Conservation (phyloP, 225 moss, liverwort and hornwort species). For the Sphagnum contortum region DNA sequence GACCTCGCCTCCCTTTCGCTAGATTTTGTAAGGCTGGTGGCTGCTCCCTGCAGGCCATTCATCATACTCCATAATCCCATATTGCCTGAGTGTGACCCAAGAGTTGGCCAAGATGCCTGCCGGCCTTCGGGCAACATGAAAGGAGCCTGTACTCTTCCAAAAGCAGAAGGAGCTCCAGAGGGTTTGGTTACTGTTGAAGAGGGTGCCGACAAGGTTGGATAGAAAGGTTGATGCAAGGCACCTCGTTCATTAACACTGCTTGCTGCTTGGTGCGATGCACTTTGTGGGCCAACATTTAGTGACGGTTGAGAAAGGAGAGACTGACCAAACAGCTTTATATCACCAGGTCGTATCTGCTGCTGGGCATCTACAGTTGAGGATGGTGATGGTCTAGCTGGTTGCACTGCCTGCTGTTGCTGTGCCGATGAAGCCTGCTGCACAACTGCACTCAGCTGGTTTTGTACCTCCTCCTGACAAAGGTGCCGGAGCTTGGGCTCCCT, state of each 20-base stretch:
- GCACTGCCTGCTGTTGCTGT: slow-evolving; percentile 33
- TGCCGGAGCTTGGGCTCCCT: slow-evolving; percentile 49
- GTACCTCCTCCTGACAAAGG: slow-evolving; percentile 53
- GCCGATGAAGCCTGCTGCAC: slow-evolving; percentile 39
- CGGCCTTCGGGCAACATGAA: slow-evolving; percentile 33
- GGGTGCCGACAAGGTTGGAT: slow-evolving; percentile 33
- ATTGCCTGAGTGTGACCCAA: slow-evolving; percentile 18
- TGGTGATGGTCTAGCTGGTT: slow-evolving; percentile 14
- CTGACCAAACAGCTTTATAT: slow-evolving; percentile 97
- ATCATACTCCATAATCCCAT: slow-evolving; percentile 37
- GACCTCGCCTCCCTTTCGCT: slow-evolving; percentile 22
- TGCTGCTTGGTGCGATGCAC: slow-evolving; percentile 17
- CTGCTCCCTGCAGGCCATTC: slow-evolving; percentile 22
- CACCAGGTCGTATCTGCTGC: slow-evolving; percentile 58
- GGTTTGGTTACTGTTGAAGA: slow-evolving; percentile 34
- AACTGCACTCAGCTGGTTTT: slow-evolving; percentile 39
- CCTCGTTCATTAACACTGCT: slow-evolving; percentile 21
- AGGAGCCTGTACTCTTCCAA: slow-evolving; percentile 32
- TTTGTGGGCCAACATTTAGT: slow-evolving; percentile 35
- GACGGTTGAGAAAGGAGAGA: slow-evolving; percentile 93
- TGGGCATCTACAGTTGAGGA: slow-evolving; percentile 47
- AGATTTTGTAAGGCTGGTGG: slow-evolving; percentile 18
- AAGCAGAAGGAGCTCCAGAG: slow-evolving; percentile 13
- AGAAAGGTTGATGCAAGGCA: slow-evolving; percentile 46
- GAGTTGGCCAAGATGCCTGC: slow-evolving; percentile 29